A percentile compares a stretch with the other conserved stretches of the same genome.
Evolutionary conservation across 2,329 filamentous ascomycete species (phyloP).

Genomic region (Ceratocystis papillata): DNA sequence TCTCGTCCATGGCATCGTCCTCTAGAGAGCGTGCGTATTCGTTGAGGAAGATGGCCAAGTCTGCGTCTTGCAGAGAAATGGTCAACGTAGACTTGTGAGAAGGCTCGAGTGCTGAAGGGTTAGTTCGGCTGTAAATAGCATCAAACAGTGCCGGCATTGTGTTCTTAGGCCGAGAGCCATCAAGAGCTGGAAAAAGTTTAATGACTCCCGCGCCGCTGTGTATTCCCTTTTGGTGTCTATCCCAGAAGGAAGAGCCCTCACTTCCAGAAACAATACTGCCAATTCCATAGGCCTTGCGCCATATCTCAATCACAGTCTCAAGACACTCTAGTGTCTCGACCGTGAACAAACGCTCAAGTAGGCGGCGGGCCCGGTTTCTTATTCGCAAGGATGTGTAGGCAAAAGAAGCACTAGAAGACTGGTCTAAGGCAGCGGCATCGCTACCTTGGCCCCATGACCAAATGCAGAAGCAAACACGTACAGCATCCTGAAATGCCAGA

Average conservation of each 20-base stretch:
- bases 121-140: constrained; percentile 88
- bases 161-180: constrained; percentile 81
- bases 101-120: constrained; percentile 66
- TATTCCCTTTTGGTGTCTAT: constrained; percentile 6
- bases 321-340: constrained; percentile 88
- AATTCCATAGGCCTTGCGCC: constrained; percentile 43
- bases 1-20: constrained; percentile 96
- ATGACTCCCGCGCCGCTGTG: constrained; percentile 52
- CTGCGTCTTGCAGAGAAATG: constrained; percentile 68
- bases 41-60: constrained; percentile 79
- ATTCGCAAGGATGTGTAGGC: constrained; percentile 82
- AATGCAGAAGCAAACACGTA: constrained; percentile 81
- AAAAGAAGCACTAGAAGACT: constrained; percentile 66
- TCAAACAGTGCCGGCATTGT: constrained; percentile 92
- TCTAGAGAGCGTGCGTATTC: constrained; percentile 84
- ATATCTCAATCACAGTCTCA: constrained; percentile 79
- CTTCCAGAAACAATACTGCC: constrained; percentile 29
- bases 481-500: constrained; percentile 92
- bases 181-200: constrained; percentile 78
- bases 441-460: constrained; percentile 80
- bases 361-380: constrained; percentile 74
- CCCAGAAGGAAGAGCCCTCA: not conserved
- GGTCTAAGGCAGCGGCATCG: constrained; percentile 50
- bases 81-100: constrained; percentile 79
- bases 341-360: constrained; percentile 85